Evolutionary conservation across 352 stramenopile species (phyloP), one percentile per base, ranked within the genome.

Genomic region (Globisporangium iwayamae): DNA sequence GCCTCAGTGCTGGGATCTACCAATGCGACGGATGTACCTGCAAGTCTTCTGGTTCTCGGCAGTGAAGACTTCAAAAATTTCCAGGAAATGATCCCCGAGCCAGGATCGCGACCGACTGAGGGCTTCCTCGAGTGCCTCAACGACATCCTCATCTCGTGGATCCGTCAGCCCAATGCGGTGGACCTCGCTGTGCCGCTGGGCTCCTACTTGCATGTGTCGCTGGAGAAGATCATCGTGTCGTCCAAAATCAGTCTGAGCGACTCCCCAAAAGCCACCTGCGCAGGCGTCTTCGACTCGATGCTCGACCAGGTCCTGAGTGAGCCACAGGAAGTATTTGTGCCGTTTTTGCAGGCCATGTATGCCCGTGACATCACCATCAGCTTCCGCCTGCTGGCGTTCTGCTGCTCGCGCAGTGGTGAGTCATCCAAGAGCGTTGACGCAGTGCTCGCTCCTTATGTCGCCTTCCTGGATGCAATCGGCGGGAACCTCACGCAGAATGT

Each of bases 131-230:
- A 92, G 65, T 89, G 78, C 8, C 68, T 93, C 41, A 93, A 93
- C 59, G 84, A 93, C 59, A 89, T 93, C 68, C 67, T 93, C 20
- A 91, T 91, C 67, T 90, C 77, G 34, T 93, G 85, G 85, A 91
- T 89, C 67, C 82, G 83, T 3, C 80, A 90, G 71, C 74, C 87
- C 39, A 94, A 89, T 52, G 81, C 81, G 1, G 70, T 87, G 9
- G 83, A 90, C 53, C 71, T 94, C 10, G 81, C 83, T 43, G 71
- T 71, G 13, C 67, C 76, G 1, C 60, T 93, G 9, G 85, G 85
- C 4, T 76, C 78, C 0, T 93, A 89, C 55, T 60, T 93, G 20
- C 72, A 91, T 43, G 43, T 69, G 0, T 90, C 81, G 8, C 60
- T 93, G 46, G 85, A 93, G 69, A 70, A 72, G 22, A 89, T 93